Base-by-base conservation (phyloP, 2,329 filamentous ascomycete species). In the Cylindrodendrum hubeiense region DNA sequence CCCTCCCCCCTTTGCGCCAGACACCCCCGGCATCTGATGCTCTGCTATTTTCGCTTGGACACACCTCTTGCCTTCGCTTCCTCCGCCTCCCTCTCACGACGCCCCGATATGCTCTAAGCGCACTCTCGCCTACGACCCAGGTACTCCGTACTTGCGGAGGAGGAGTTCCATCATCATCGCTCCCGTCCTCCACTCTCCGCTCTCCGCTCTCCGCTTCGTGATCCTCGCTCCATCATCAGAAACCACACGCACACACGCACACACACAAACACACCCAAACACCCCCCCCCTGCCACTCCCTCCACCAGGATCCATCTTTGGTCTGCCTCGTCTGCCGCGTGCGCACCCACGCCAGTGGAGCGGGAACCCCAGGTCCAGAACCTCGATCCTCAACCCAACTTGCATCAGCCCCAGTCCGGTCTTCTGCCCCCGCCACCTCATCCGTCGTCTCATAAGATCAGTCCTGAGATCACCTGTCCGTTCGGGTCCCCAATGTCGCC, bases 1-100 rank as follows among this genome's bases (percentile, higher is more conserved):
- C 70, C 70, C 68, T 65, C 61, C 49, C 28, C 67, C 13, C 52
- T 22, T 62, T 30, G 39, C n/a, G 26, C 47, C 44, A 51, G 58
- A 69, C 65, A 64, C 68, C 71, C 67, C 66, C 65, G 60, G 62
- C 68, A 67, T 71, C 66, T 70, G 71, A 72, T 71, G 67, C 68
- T 72, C 66, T 69, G 63, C 66, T 52, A 63, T 59, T 67, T 65
- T 43, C 49, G 55, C 64, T 53, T 60, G 46, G 47, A 61, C 65
- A 67, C 70, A 62, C 70, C 67, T 71, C 61, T 50, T 50, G 56
- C 37, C 22, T 56, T 65, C 41, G 47, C 41, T 49, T 46, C 60
- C 67, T 68, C 58, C 68, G 67, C 64, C 63, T 61, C 60, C 28
- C 67, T 66, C 61, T 69, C 67, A 41, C 71, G 58, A 66, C 70